Percentiles rank a stretch among this genome's conserved stretches.
Conservation (phyloP, 306 rosid genomes). For the Dalbergia cochinchinensis region DNA sequence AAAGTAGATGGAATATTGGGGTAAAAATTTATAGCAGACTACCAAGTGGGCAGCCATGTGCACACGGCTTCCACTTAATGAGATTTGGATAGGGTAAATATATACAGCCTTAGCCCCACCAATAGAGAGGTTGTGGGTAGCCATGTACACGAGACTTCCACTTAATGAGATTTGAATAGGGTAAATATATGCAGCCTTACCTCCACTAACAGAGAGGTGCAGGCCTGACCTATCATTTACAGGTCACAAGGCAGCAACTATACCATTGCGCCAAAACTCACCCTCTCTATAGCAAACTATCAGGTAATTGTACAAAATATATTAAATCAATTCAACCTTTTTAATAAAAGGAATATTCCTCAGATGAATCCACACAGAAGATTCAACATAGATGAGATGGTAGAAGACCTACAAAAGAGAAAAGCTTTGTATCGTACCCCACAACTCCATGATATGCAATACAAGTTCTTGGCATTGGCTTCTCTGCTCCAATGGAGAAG, state of each 20-base stretch:
- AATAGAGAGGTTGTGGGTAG: too few relatives aligned
- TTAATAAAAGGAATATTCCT: neutral
- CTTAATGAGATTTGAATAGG: too few relatives aligned
- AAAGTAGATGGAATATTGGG: slow-evolving; percentile 12
- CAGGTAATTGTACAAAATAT: slow-evolving; percentile 9
- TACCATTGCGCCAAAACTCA: too few relatives aligned
- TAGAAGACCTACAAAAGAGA: slow-evolving; percentile 28
- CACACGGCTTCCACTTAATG: too few relatives aligned
- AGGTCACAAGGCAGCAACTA: too few relatives aligned
- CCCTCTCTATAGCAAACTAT: neutral
- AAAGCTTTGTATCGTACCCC: slow-evolving; percentile 60
- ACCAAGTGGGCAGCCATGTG: neutral
- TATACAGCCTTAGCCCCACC: too few relatives aligned
- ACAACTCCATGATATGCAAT: slow-evolving; percentile 70
- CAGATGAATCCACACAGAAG: neutral
- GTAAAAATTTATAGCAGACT: neutral
- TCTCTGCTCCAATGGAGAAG: slow-evolving; percentile 61
- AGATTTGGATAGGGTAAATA: too few relatives aligned
- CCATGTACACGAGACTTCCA: too few relatives aligned
- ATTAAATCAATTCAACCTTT: neutral
- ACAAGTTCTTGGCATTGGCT: slow-evolving; percentile 59
- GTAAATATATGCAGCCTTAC: too few relatives aligned
- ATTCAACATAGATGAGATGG: slow-evolving; percentile 24
- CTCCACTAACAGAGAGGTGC: too few relatives aligned
- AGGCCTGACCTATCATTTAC: too few relatives aligned